A percentile compares a stretch with the other conserved stretches of the same genome.
Conservation (phyloP, 75 land plant genomes). For the Picea sitchensis region DNA sequence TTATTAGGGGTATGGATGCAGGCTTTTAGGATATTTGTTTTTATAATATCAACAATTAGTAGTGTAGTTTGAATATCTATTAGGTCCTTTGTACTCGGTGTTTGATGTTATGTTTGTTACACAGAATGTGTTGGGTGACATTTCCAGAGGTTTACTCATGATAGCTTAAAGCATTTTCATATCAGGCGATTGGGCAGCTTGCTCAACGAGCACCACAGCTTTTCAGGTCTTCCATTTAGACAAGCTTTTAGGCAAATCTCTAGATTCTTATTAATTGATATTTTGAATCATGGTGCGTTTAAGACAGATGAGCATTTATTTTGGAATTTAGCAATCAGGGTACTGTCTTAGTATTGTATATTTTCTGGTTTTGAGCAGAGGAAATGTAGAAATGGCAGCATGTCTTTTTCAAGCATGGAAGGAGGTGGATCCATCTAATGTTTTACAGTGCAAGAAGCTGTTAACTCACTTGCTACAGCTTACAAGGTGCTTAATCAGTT, state of each 20-base stretch:
- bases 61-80: no score
- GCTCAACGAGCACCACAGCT: constrained; percentile 66
- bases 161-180: no score
- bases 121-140: no score
- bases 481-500: constrained; percentile 40
- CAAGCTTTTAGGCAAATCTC: background rate
- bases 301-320: background rate
- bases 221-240: background rate
- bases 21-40: no score
- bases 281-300: background rate
- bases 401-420: constrained; percentile 85
- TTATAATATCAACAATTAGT: no score
- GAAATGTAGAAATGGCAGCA: background rate
- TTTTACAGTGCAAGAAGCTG: constrained; percentile 74
- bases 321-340: background rate
- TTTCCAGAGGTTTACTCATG: no score
- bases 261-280: constrained; percentile 6
- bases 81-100: no score
- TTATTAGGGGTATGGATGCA: no score
- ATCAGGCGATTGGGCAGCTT: constrained; percentile 89
- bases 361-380: constrained; percentile 1
- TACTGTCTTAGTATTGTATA: background rate
- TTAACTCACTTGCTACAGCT: constrained; percentile 72
- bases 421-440: constrained; percentile 33
- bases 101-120: background rate